These are phyloP conservation scores for Fusarium marasasianum DNA, from an alignment of 2,329 filamentous ascomycete genomes.

Conservation along the genomic window DNA sequence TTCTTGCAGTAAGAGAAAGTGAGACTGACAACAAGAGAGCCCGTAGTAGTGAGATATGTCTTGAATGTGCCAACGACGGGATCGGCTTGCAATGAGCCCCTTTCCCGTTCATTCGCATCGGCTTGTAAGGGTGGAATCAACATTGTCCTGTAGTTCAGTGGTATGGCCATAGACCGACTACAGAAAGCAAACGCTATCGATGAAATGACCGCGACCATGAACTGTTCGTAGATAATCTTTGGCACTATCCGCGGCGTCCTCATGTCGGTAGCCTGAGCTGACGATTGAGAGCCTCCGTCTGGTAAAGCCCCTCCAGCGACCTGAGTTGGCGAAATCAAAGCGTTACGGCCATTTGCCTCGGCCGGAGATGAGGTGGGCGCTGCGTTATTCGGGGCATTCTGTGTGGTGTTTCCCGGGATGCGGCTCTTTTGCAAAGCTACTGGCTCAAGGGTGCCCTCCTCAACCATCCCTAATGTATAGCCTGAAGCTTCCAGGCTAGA, in stretches of 20 bases:
- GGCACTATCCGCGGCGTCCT: constrained; percentile 40
- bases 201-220: constrained; percentile 62
- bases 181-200: constrained; percentile 63
- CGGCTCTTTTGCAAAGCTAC: constrained; percentile 58
- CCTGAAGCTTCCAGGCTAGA: constrained; percentile 55
- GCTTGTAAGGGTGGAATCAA: constrained; percentile 51
- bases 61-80: constrained; percentile 60
- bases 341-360: constrained; percentile 49
- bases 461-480: constrained; percentile 55
- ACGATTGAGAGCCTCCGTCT: constrained; percentile 42
- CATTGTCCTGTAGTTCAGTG: constrained; percentile 63
- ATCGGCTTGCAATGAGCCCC: constrained; percentile 23
- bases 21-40: constrained; percentile 61
- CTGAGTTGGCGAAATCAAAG: constrained; percentile 33
- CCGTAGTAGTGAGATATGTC: constrained; percentile 65
- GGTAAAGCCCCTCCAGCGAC: constrained; percentile 13
- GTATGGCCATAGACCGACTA: constrained; percentile 57
- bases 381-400: constrained; percentile 58
- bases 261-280: constrained; percentile 44
- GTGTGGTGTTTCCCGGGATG: constrained; percentile 49
- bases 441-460: constrained; percentile 63
- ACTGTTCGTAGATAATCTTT: constrained; percentile 62
- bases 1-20: constrained; percentile 59
- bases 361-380: constrained; percentile 53
- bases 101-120: constrained; percentile 26